Percentiles rank a stretch among this genome's conserved stretches.
Conservation (phyloP, 1,284 basidiomycete species). For the Malassezia furfur region DNA sequence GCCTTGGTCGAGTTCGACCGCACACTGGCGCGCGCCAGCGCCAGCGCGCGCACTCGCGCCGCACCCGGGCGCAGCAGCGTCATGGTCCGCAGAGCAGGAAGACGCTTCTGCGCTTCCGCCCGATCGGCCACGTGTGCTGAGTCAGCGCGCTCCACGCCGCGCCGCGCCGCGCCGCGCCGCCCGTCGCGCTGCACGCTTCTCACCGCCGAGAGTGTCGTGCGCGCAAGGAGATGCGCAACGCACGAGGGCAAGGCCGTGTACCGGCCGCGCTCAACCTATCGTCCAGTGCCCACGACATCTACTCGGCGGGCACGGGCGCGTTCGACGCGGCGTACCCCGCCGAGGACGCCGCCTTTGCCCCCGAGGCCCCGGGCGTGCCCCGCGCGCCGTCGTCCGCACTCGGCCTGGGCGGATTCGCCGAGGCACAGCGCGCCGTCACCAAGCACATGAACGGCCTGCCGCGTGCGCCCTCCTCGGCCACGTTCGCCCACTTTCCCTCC, state of each 20-base stretch:
- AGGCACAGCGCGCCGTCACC: no score
- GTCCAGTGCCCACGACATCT: not conserved
- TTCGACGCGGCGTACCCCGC: no score
- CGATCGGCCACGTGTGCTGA: not conserved
- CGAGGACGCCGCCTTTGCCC: no score
- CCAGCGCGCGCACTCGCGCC: not conserved
- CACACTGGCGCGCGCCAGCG: not conserved
- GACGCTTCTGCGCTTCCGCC: no score
- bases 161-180: not conserved
- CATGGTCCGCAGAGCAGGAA: not conserved
- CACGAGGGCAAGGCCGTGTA: not conserved
- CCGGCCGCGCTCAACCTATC: not conserved
- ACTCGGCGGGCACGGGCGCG: not conserved
- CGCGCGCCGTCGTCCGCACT: no score
- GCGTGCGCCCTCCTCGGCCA: no score
- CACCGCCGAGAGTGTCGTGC: not conserved
- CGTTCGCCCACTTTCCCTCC: no score
- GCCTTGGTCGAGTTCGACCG: not conserved
- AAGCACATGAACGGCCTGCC: no score
- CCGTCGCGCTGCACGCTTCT: not conserved
- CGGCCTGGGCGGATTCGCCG: no score
- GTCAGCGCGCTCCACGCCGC: not conserved
- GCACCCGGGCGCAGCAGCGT: not conserved
- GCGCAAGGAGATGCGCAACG: not conserved
- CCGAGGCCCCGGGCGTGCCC: no score